A percentile compares a stretch with the other conserved stretches of the same genome.
Conservation (phyloP, 129 eudicot species). For the Lonicera japonica region DNA sequence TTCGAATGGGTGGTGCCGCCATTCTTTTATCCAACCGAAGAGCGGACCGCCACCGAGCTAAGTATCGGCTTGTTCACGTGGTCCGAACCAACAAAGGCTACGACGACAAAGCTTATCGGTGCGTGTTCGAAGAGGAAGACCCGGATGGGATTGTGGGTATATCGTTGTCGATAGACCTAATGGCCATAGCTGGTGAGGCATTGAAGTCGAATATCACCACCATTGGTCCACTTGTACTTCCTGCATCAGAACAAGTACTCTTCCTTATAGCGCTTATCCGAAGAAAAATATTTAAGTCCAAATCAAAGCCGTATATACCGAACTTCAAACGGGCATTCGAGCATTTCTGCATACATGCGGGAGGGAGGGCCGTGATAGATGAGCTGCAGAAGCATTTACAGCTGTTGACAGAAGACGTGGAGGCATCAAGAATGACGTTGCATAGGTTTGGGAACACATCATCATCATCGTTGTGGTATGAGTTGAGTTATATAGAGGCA, state of each 20-base stretch:
- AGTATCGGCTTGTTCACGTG: conserved; percentile 45
- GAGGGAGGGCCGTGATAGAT: conserved; percentile 74
- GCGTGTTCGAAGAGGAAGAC: conserved; percentile 57
- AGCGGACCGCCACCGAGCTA: conserved; percentile 32
- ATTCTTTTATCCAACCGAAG: conserved; percentile 52
- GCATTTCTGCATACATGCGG: conserved; percentile 78
- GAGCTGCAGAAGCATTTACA: conserved; percentile 65
- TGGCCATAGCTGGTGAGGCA: conserved; percentile 55
- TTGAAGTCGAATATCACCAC: conserved; percentile 59
- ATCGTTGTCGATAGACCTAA: conserved; percentile 45
- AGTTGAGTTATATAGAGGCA: conserved; percentile 57
- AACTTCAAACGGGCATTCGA: conserved; percentile 70
- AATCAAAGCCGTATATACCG: conserved; percentile 47
- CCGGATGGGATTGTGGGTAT: conserved; percentile 56
- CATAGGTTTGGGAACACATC: conserved; percentile 77
- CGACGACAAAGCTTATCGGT: conserved; percentile 48
- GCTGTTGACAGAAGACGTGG: conserved; percentile 57
- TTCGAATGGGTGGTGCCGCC: conserved; percentile 75
- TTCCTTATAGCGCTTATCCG: conserved; percentile 35
- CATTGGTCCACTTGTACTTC: conserved; percentile 66
- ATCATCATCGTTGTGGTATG: conserved; percentile 74
- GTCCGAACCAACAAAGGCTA: conserved; percentile 67
- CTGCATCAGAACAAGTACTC: conserved; percentile 46
- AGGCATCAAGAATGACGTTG: conserved; percentile 78
- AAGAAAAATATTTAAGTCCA: conserved; percentile 35